Base-by-base conservation (phyloP, 169 alveolate species). In the Perkinsus chesapeaki region DNA sequence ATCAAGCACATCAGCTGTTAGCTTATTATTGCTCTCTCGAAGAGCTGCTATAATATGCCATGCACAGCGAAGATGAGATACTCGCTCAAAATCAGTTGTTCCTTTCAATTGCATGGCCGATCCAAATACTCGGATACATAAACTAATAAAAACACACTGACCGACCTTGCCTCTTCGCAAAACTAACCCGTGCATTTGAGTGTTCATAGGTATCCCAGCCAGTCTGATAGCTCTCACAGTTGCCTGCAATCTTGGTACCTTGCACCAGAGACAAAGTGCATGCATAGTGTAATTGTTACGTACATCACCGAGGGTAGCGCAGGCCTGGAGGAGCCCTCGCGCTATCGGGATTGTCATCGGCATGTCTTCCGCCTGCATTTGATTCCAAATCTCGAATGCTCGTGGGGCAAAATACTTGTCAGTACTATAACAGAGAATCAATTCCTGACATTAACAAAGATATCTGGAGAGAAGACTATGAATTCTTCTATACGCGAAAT, bases 301-400 rank as follows among this genome's bases (percentile, higher is more conserved):
- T 60, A 60, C 82, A 60, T 60, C 82, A 0, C 82, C 82, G 36
- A 60, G 82, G 27, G 82, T 60, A 23, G 82, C 82, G 31, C 82
- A 60, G 31, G 82, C 82, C 82, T 60, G 82, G 3, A 60, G 82
- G 82, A 60, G 82, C 82, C 82, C 82, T 34, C 82, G 12, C 12
- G 82, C 82, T 27, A 60, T 60, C 31, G 82, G 82, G 3, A 23
- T 60, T 39, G 95, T 93, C 34, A 96, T 90, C 39, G 92, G 92
- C 93, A 91, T 92, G 16, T 96, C 97, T 38, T 92, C 95, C 12
- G 97, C 93, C 91, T 95, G 90, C 39, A 96, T 93, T 3, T 73
- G 94, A 48, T 95, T 94, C 94, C 95, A 96, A 92, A 96, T 92
- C 92, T 94, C 95, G 93, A 96, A 96, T 39, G 96, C 95, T 72